Conservation (phyloP, 2,329 filamentous ascomycete species). For the Venturia nashicola region DNA sequence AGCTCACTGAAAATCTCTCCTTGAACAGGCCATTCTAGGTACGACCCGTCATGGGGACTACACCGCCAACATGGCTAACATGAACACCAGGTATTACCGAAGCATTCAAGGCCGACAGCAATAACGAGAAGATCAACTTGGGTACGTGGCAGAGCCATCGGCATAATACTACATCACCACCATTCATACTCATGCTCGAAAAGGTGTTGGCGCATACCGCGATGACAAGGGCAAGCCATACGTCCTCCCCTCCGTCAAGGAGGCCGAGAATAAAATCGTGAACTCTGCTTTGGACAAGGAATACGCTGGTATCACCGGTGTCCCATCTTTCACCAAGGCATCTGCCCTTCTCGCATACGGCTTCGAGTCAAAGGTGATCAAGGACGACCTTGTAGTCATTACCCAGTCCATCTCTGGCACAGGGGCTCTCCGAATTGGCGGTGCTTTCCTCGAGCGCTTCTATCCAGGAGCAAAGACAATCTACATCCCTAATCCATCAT, state of each 20-base stretch:
- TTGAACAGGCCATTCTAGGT: slow-evolving; percentile 61
- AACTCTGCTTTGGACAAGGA: slow-evolving; percentile 79
- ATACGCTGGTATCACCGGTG: slow-evolving; percentile 94
- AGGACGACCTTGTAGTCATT: slow-evolving; percentile 67
- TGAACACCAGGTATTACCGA: slow-evolving; percentile 68
- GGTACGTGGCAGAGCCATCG: slow-evolving; percentile 38
- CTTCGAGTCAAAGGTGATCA: slow-evolving; percentile 61
- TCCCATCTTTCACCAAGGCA: slow-evolving; percentile 85
- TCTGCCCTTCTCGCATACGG: slow-evolving; percentile 89
- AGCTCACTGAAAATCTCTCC: not conserved
- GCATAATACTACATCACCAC: not conserved
- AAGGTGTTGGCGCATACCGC: slow-evolving; percentile 92
- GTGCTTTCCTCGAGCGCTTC: slow-evolving; percentile 83
- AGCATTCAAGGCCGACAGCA: slow-evolving; percentile 94
- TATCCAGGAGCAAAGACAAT: slow-evolving; percentile 88
- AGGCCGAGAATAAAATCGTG: slow-evolving; percentile 80
- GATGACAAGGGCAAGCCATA: slow-evolving; percentile 97
- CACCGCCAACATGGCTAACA: slow-evolving; percentile 10
- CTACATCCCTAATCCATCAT: slow-evolving; percentile 91
- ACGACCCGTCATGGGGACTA: slow-evolving; percentile 23
- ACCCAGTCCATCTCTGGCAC: slow-evolving; percentile 98
- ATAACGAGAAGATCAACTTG: slow-evolving; percentile 94
- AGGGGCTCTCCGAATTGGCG: slow-evolving; percentile 87
- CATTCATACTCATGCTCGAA: not conserved
- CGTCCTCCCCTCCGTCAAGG: slow-evolving; percentile 83